Base-by-base conservation (phyloP, 2,329 filamentous ascomycete genomes). In the Ceratocystis harringtonii region DNA sequence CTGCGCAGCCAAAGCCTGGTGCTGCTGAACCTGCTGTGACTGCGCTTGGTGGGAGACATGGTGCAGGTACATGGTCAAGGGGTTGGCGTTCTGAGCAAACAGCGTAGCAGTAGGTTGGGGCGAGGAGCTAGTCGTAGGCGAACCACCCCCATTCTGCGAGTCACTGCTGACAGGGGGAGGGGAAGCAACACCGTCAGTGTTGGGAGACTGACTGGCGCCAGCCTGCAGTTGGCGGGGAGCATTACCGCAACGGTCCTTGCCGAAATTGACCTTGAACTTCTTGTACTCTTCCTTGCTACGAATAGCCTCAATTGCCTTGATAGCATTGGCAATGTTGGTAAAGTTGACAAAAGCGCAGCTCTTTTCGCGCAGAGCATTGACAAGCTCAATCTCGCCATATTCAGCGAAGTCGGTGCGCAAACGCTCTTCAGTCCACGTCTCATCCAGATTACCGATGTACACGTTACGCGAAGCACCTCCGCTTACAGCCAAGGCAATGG, bases 261-360 rank as follows among this genome's bases (percentile, higher is more conserved):
- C 94, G 74, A 99, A 99, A 79, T 99, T 99, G 75, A 99, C 92
- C 82, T 99, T 99, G 85, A 99, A 99, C 71, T 94, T 87, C 76
- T 86, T 90, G 81, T 99, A 99, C 73, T 99, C 94, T 55, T 97
- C 94, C 73, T 92, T 91, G 72, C 91, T 89, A 66, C 94, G 86
- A 69, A 99, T 86, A 25, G 92, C 94, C 77, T 99, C 94, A 69
- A 99, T 99, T 0, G 94, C 94, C 80, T 99, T 99, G 80, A 99
- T 99, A 62, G 94, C 94, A 71, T 99, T 99, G 73, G 94, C 94
- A 74, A 99, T 99, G 78, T 99, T 99, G 73, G 94, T 99, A 75
- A 99, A 99, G 79, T 99, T 99, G 75, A 99, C 94, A 74, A 99
- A 99, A 0, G 94, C 94, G 75, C 94, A 99, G 78, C 92, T 96